A percentile compares a stretch with the other conserved stretches of the same genome.
phyloP scores from a whole-genome alignment of 352 stramenopile genomes.

The Pythium dissimile region DNA sequence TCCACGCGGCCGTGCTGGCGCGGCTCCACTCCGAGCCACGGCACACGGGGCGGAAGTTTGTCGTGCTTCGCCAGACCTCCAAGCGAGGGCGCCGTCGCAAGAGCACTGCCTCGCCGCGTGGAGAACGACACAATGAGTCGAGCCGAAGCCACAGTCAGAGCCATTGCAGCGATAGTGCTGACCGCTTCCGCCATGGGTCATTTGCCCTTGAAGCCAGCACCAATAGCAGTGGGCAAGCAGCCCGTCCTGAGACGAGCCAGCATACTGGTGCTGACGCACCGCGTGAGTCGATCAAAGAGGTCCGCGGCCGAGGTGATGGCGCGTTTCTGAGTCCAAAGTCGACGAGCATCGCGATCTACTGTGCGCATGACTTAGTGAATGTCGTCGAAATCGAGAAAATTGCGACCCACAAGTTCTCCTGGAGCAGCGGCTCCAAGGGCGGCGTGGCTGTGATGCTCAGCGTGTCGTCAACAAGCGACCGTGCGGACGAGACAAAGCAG shows the following conservation, averaged over 20 bases:
- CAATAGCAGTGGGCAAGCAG: not conserved
- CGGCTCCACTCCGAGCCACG: conserved; percentile 30
- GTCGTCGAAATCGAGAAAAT: conserved; percentile 44
- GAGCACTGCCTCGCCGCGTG: not conserved
- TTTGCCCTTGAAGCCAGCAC: conserved; percentile 15
- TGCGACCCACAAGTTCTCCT: conserved; percentile 59
- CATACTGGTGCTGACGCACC: not conserved
- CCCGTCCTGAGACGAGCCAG: not conserved
- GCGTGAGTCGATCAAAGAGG: conserved; percentile 28
- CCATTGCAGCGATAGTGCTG: not conserved
- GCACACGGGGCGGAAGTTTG: conserved; percentile 4
- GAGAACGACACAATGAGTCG: not conserved
- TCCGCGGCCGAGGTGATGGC: conserved; percentile 56
- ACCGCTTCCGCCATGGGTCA: conserved; percentile 9
- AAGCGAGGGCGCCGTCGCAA: not conserved
- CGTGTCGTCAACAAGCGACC: conserved; percentile 17
- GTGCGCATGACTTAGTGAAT: conserved; percentile 27
- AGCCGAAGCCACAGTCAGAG: not conserved
- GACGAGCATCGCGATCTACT: conserved; percentile 64
- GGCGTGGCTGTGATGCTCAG: conserved; percentile 49
- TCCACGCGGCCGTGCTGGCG: conserved; percentile 49
- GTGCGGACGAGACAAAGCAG: conserved; percentile 6
- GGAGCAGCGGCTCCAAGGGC: conserved; percentile 53
- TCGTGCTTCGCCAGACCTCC: conserved; percentile 1
- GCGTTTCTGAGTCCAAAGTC: conserved; percentile 63